Evolutionary conservation across 495 filamentous ascomycete species (phyloP).

Genomic region (Cercophora scortea): DNA sequence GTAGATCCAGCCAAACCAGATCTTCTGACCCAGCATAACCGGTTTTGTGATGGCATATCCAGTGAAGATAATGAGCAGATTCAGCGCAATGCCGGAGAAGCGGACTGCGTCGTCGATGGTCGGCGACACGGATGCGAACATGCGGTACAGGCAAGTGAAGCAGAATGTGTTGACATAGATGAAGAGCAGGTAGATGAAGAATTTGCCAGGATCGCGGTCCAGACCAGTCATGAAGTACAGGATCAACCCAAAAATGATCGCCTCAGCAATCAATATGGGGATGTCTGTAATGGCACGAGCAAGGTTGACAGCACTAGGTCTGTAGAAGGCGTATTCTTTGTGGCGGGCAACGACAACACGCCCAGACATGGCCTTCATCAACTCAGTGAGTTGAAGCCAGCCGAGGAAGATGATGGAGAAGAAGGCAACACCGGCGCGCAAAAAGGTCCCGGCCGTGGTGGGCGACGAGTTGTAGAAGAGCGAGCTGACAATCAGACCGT

Average conservation of each 20-base stretch:
- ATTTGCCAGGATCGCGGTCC: conserved; percentile 61
- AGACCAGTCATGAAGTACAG: conserved; percentile 75
- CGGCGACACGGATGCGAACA: conserved; percentile 56
- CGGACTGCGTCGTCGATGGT: conserved; percentile 54
- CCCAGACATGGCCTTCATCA: conserved; percentile 61
- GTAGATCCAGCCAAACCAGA: conserved; percentile 71
- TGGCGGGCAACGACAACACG: conserved; percentile 76
- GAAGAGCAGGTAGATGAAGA: conserved; percentile 68
- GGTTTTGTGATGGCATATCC: conserved; percentile 64
- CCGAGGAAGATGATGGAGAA: conserved; percentile 77
- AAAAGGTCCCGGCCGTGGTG: conserved; percentile 47
- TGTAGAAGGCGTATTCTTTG: conserved; percentile 77
- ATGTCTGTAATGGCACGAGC: conserved; percentile 71
- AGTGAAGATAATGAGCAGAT: conserved; percentile 71
- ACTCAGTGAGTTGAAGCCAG: conserved; percentile 67
- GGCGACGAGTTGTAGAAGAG: conserved; percentile 64
- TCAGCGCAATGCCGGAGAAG: conserved; percentile 46
- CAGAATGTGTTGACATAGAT: conserved; percentile 54
- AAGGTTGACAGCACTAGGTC: conserved; percentile 69
- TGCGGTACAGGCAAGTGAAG: conserved; percentile 59
- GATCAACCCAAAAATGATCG: conserved; percentile 63
- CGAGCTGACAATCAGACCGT: conserved; percentile 68
- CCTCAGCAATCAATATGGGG: conserved; percentile 62
- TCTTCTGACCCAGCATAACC: conserved; percentile 50
- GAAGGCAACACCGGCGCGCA: conserved; percentile 53